A percentile compares a stretch with the other conserved stretches of the same genome.
Conservation (phyloP, 495 filamentous ascomycete species). For the Neurospora tetrasperma region DNA sequence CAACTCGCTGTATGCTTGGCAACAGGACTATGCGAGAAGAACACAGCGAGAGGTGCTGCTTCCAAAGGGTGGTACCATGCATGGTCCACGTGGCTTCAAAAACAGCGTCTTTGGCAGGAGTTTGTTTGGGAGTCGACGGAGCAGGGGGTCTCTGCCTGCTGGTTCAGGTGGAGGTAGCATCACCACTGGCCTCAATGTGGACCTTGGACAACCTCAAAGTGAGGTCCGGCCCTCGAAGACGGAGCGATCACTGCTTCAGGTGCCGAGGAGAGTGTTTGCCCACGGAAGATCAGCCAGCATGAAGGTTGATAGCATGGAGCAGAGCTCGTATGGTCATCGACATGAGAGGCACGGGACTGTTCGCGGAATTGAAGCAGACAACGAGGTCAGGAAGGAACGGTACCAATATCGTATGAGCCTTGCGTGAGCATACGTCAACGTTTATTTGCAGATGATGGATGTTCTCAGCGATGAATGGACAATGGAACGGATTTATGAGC, state of each 20-base stretch:
- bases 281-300: neutral
- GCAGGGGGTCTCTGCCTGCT: neutral
- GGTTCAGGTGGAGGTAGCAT: neutral
- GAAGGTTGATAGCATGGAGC: neutral
- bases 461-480: neutral
- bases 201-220: neutral
- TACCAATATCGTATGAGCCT: neutral
- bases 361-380: neutral
- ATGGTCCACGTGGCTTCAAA: constrained; percentile 1
- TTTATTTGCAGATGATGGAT: neutral
- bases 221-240: neutral
- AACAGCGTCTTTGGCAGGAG: neutral
- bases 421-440: neutral
- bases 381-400: neutral
- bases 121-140: neutral
- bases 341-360: neutral
- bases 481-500: neutral
- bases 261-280: neutral
- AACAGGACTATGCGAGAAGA: constrained; percentile 31
- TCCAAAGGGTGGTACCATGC: constrained; percentile 25
- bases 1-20: constrained; percentile 36
- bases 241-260: neutral
- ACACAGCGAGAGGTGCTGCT: constrained; percentile 16
- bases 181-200: neutral
- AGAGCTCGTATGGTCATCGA: neutral